These are phyloP conservation scores for Neonectria ditissima DNA, from an alignment of 2,329 filamentous ascomycete species.

Conservation along the genomic window DNA sequence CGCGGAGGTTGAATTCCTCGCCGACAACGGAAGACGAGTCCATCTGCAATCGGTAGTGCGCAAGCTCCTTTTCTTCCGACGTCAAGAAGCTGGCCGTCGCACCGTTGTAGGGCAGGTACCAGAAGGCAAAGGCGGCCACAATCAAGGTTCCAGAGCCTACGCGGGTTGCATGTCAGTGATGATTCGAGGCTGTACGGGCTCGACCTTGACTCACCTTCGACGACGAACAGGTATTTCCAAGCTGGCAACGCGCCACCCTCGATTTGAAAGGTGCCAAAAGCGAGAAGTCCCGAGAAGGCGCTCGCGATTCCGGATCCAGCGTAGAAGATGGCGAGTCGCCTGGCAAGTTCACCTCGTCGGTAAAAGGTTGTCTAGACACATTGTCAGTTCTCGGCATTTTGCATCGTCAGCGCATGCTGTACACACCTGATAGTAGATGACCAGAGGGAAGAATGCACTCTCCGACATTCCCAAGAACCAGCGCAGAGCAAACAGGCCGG, in stretches of 20 bases:
- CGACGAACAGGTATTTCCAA: conserved; percentile 66
- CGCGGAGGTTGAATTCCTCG: conserved; percentile 63
- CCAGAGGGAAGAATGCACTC: conserved; percentile 66
- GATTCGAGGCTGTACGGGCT: neutral
- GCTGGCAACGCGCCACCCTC: conserved; percentile 49
- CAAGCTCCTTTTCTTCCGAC: conserved; percentile 74
- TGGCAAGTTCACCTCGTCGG: conserved; percentile 58
- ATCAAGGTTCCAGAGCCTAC: conserved; percentile 64
- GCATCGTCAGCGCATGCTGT: neutral
- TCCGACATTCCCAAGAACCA: conserved; percentile 66
- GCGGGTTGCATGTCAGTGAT: neutral
- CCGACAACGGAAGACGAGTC: conserved; percentile 75
- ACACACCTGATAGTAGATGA: conserved; percentile 59
- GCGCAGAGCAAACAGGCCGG: conserved; percentile 62
- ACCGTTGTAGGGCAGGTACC: conserved; percentile 75
- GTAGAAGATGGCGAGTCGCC: conserved; percentile 74
- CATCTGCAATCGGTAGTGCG: conserved; percentile 79
- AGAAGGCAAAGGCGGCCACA: conserved; percentile 73
- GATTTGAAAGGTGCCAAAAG: conserved; percentile 64
- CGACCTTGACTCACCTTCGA: conserved; percentile 56
- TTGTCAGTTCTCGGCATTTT: neutral
- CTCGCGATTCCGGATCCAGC: conserved; percentile 80
- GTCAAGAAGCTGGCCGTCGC: conserved; percentile 74
- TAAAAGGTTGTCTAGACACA: conserved; percentile 60
- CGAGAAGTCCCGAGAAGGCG: conserved; percentile 61